phyloP scores from a whole-genome alignment of 1,284 basidiomycete species.

The Fomes fomentarius region DNA sequence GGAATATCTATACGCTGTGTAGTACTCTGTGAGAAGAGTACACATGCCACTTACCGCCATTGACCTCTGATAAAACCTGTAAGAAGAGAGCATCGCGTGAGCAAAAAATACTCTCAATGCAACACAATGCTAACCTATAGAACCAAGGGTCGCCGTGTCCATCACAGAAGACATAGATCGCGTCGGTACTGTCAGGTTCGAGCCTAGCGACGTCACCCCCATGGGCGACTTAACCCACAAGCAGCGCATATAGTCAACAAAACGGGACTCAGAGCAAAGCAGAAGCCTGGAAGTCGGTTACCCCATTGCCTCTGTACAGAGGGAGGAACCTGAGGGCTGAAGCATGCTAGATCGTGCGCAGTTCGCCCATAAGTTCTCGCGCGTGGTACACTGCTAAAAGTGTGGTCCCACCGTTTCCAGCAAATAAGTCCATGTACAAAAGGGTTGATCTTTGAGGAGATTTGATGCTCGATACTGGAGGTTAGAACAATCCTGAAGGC shows the following conservation, averaged over 20 bases:
- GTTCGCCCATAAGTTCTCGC: background rate
- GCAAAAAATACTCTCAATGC: background rate
- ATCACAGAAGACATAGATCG: conserved; percentile 14
- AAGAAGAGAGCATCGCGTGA: background rate
- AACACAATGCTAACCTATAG: background rate
- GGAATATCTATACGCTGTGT: conserved; percentile 10
- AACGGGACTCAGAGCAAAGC: too few relatives aligned
- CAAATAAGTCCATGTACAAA: background rate
- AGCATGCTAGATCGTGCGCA: conserved; percentile 2
- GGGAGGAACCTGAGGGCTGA: conserved; percentile 5
- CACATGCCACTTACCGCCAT: conserved; percentile 3
- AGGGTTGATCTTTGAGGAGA: too few relatives aligned
- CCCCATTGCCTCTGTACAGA: background rate
- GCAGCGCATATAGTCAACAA: background rate
- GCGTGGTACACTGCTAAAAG: background rate
- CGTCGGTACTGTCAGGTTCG: background rate
- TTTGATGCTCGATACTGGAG: too few relatives aligned
- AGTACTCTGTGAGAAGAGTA: background rate
- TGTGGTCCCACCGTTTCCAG: background rate
- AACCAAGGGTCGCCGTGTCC: conserved; percentile 19
- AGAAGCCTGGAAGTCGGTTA: background rate
- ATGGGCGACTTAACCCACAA: background rate
- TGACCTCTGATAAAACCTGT: conserved; percentile 10
- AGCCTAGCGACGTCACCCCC: background rate
- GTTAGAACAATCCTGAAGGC: too few relatives aligned